phyloP scores from a whole-genome alignment of 345 rosid genomes.

The Corymbia maculata region DNA sequence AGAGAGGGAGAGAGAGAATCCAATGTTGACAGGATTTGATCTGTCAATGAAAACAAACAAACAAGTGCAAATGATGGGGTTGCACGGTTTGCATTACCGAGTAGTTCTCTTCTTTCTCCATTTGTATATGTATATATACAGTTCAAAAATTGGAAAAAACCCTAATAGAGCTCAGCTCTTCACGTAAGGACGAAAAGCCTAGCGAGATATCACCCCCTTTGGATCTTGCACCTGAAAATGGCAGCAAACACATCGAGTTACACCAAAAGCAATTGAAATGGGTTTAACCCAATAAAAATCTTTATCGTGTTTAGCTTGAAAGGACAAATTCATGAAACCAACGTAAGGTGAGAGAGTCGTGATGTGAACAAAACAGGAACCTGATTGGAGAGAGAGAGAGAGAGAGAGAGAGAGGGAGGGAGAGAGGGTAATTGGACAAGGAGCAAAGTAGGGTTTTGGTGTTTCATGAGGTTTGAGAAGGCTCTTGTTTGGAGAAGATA shows the following conservation, averaged over 20 bases:
- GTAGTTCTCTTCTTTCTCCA: constrained; percentile 72
- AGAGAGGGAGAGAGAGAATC: neutral
- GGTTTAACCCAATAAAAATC: neutral
- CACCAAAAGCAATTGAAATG: neutral
- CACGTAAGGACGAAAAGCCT: constrained; percentile 1
- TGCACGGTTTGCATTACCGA: constrained; percentile 28
- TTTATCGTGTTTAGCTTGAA: neutral
- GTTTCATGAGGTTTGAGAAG: neutral
- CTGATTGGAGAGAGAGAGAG: neutral
- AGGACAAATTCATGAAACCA: neutral
- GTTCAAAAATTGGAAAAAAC: neutral
- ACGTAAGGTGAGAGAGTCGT: neutral
- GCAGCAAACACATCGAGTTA: neutral
- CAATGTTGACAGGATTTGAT: neutral
- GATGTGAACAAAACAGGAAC: neutral
- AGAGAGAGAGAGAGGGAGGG: constrained; percentile 1
- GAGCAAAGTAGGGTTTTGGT: neutral
- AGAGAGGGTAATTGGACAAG: neutral
- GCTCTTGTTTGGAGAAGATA: neutral
- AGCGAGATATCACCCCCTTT: neutral
- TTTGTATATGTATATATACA: neutral
- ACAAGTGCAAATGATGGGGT: neutral
- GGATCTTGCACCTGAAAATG: neutral
- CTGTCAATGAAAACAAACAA: constrained; percentile 9
- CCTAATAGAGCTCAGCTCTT: neutral